Evolutionary conservation across 2,329 filamentous ascomycete genomes (phyloP), one percentile per base, ranked within the genome.

Genomic region (Colletotrichum coccodes): DNA sequence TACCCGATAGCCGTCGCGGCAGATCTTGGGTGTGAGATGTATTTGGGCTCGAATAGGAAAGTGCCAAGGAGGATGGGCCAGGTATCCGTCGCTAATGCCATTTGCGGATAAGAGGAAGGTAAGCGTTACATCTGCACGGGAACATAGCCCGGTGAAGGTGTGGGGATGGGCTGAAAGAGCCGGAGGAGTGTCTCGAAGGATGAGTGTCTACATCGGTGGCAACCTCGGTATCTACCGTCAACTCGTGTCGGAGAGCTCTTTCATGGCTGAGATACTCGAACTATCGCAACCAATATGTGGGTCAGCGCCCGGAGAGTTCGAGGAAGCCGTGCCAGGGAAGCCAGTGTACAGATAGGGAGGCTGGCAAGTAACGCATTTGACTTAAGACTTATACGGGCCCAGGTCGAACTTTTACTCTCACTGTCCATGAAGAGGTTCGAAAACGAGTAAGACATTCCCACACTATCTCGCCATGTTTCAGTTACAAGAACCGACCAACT

Each of bases 171-270:
- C 26, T n/a, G 44, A n/a, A 47, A 47, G 44, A 47, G 5, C 26
- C 44, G 26, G 21, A 47, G 44, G 18, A n/a, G 21, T 14, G 4
- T 26, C 44, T 47, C 44, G 44, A 44, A 50, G 74, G 77, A 95
- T 14, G 21, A n/a, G 26, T 23, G 12, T 47, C 26, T 23, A 47
- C 44, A 26, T 6, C 3, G 26, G 21, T 47, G 44, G 21, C 26
- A 4, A 47, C 44, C 21, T 47, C 42, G 21, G 44, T 23, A 23
- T 47, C 44, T 23, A 18, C 26, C 11, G 11, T 47, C 21, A 12
- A 26, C 8, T 47, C 21, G n/a, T 23, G 1, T 23, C 4, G 21
- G n/a, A 26, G 11, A 26, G n/a, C n/a, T n/a, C n/a, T n/a, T n/a
- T n/a, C n/a, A n/a, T n/a, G n/a, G n/a, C n/a, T n/a, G n/a, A n/a